Evolutionary conservation across 208 protist species (phyloP), one percentile per base, ranked within the genome.

Genomic region (Trypanosoma avium): DNA sequence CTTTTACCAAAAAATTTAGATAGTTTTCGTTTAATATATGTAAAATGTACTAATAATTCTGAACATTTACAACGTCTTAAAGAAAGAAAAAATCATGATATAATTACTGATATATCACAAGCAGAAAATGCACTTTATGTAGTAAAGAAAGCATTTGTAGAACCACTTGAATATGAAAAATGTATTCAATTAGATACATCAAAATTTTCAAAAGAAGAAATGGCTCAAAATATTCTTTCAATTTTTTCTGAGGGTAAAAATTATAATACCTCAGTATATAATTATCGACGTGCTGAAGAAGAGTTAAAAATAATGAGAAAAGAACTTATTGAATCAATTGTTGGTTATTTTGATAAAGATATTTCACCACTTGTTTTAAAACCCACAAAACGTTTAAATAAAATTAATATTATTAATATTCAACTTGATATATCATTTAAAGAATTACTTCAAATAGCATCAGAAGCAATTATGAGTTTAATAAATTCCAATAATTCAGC

Each of bases 61-160:
- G 29, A 65, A 35, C 69, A 77, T 35, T 26, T 65, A 43, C 54
- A 49, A 57, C 84, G 88, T 3, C 52, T 88, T 12, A 65, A 58
- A 0, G 46, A 56, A 13, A 69, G 88, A 13, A 45, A 40, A 5
- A 49, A 60, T 15, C 88, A 94, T 60, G 74, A 75, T 21, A 54
- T 78, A 32, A 56, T 94, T 32, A 67, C 53, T 47, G 66, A 60
- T 38, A 60, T 61, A 6, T 72, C 67, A 2, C 76, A 88, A 53
- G 84, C 82, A 1, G 84, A 94, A 63, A 72, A 73, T 33, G 88
- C 82, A n/a, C 56, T 92, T 21, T 90, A 88, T 54, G 61, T 46
- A n/a, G 76, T 94, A 54, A 50, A 60, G 13, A 80, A 70, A 33
- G 78, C 73, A 40, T 89, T 90, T 72, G 46, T 62, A 33, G 68